These are phyloP conservation scores for Talaromyces stipitatus DNA, from an alignment of 495 filamentous ascomycete species.

Conservation along the genomic window DNA sequence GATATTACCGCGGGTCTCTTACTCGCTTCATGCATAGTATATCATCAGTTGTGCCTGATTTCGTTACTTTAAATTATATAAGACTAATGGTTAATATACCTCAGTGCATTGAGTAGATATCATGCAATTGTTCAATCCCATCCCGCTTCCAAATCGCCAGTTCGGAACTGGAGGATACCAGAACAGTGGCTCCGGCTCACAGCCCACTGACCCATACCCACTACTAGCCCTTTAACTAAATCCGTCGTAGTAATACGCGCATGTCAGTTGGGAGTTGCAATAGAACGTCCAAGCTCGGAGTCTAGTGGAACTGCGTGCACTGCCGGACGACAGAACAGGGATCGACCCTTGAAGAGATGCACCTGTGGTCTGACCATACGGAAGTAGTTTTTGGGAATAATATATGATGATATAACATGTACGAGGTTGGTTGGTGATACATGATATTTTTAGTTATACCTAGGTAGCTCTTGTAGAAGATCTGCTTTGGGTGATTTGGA, in stretches of 20 bases:
- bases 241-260: neutral
- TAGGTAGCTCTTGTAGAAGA: too few species aligned
- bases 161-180: too few species aligned
- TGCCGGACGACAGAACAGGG: neutral
- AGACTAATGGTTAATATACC: too few species aligned
- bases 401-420: neutral
- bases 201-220: too few species aligned
- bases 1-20: neutral
- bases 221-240: neutral
- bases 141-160: too few species aligned
- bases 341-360: neutral
- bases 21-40: neutral
- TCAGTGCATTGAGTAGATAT: too few species aligned
- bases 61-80: too few species aligned
- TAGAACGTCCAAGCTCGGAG: neutral
- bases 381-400: neutral
- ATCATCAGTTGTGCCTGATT: neutral
- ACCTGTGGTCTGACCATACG: neutral
- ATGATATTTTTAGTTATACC: too few species aligned
- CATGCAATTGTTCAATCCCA: too few species aligned
- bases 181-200: neutral
- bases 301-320: neutral
- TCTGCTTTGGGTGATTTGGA: too few species aligned
- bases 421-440: neutral
- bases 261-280: too few species aligned